These are phyloP conservation scores for Colletotrichum limetticola DNA, from an alignment of 2,329 filamentous ascomycete genomes.

Conservation along the genomic window DNA sequence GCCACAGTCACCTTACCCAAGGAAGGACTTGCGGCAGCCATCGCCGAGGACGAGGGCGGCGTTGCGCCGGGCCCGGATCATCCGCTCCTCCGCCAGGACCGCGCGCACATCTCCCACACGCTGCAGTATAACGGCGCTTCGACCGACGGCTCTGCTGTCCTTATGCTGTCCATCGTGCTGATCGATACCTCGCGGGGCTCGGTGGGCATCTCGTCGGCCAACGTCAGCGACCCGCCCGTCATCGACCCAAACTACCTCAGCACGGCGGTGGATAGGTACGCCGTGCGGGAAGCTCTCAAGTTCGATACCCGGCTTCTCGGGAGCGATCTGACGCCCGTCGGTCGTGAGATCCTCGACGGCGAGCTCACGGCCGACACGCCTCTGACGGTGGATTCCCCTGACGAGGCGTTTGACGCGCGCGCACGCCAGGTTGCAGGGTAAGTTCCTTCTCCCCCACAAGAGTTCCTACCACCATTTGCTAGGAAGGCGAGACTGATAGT, in stretches of 20 bases:
- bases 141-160: slow-evolving; percentile 27
- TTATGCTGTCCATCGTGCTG: slow-evolving; percentile 34
- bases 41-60: slow-evolving; percentile 44
- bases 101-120: slow-evolving; percentile 9
- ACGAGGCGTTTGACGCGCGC: slow-evolving; percentile 32
- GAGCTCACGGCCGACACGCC: slow-evolving; percentile 37
- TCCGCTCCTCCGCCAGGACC: slow-evolving; percentile 42
- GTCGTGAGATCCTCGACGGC: slow-evolving; percentile 40
- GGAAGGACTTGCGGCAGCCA: slow-evolving; percentile 44
- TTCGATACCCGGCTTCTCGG: slow-evolving; percentile 39
- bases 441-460: neutral
- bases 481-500: neutral
- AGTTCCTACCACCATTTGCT: too few species aligned
- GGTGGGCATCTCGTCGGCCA: neutral
- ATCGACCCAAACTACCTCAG: neutral
- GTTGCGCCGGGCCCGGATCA: slow-evolving; percentile 40
- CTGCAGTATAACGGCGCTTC: slow-evolving; percentile 23
- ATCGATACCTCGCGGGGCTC: neutral
- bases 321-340: slow-evolving; percentile 35
- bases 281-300: slow-evolving; percentile 40
- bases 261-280: slow-evolving; percentile 35
- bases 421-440: slow-evolving; percentile 11
- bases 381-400: slow-evolving; percentile 38
- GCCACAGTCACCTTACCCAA: slow-evolving; percentile 41
- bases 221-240: neutral